Percentiles rank a stretch among this genome's conserved stretches.
phyloP scores from a whole-genome alignment of 257 asterid genomes.

The Fraxinus cuspidata region DNA sequence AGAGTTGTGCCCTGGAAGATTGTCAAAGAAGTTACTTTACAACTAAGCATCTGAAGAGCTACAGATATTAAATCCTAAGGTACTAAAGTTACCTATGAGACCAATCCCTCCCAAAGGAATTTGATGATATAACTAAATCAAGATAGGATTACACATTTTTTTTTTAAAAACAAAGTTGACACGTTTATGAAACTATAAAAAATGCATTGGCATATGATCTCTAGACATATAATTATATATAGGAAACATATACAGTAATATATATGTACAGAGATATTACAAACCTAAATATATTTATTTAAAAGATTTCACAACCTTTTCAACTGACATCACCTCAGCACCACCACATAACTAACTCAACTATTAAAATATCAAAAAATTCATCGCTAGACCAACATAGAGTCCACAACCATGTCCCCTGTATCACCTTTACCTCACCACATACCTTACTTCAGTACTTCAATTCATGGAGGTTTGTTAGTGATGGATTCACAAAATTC shows the following conservation, averaged over 20 bases:
- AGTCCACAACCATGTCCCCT: background rate
- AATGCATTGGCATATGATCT: background rate
- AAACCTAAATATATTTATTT: background rate
- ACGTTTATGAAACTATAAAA: background rate
- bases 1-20: slow-evolving; percentile 23
- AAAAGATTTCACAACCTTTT: background rate
- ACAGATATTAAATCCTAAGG: slow-evolving; percentile 5
- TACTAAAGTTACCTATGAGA: background rate
- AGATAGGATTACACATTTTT: background rate
- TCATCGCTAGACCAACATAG: background rate
- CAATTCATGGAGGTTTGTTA: background rate
- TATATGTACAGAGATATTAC: background rate
- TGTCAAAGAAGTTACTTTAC: slow-evolving; percentile 10
- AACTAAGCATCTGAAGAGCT: slow-evolving; percentile 8
- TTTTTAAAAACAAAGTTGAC: no score
- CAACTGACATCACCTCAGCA: background rate
- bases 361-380: background rate
- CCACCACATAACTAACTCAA: background rate
- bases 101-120: background rate
- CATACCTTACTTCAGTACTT: background rate
- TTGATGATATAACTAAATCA: background rate
- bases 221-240: slow-evolving; percentile 5
- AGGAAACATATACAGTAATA: background rate
- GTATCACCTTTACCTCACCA: background rate
- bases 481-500: background rate